phyloP scores from a whole-genome alignment of 2,329 filamentous ascomycete species.

The Beauveria asiatica region DNA sequence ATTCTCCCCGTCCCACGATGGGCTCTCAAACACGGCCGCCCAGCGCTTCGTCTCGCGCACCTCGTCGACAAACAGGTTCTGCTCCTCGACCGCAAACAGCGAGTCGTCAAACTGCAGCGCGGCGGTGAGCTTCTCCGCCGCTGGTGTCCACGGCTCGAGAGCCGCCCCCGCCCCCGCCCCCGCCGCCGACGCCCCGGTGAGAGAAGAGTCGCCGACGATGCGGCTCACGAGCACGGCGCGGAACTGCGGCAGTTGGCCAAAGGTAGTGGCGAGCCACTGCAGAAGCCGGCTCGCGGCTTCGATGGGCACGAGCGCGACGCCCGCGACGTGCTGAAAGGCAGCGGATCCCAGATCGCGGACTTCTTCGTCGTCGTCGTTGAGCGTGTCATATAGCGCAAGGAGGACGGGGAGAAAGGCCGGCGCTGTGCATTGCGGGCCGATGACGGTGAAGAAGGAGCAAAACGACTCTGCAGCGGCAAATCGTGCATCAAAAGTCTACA shows the following conservation, averaged over 20 bases:
- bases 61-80: conserved; percentile 88
- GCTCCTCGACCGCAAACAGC: conserved; percentile 82
- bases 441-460: conserved; percentile 35
- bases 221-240: conserved; percentile 31
- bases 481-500: conserved; percentile 57
- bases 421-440: conserved; percentile 16
- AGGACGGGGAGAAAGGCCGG: conserved; percentile 45
- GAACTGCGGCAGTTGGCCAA: conserved; percentile 30
- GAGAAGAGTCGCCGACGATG: conserved; percentile 23
- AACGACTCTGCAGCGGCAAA: conserved; percentile 51
- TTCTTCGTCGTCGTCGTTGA: conserved; percentile 90
- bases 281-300: conserved; percentile 40
- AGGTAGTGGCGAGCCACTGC: conserved; percentile 30
- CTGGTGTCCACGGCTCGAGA: conserved; percentile 17
- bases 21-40: conserved; percentile 39
- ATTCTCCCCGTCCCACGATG: conserved; percentile 17
- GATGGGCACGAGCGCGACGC: conserved; percentile 34
- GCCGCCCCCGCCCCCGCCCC: conserved; percentile 7
- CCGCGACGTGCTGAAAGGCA: conserved; percentile 39
- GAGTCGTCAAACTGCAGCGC: conserved; percentile 51
- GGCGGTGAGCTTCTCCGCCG: conserved; percentile 30
- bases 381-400: conserved; percentile 61
- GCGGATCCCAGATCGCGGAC: conserved; percentile 58
- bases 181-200: conserved; percentile 8
- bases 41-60: conserved; percentile 66